Base-by-base conservation (phyloP, 1,284 basidiomycete genomes). In the Sanguinoderma infundibulare region DNA sequence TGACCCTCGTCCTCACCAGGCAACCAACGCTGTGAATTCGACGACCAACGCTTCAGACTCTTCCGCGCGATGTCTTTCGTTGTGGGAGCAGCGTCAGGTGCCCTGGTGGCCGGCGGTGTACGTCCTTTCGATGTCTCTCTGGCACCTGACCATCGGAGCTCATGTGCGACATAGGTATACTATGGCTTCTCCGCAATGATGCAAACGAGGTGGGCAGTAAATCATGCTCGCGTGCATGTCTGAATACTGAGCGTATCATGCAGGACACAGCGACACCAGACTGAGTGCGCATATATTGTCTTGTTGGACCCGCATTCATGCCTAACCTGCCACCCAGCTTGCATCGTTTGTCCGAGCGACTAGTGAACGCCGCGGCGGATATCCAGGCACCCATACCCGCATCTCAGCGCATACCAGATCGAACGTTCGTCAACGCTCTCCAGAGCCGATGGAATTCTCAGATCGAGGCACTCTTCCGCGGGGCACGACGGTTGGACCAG, bases 131-230 rank as follows among this genome's bases (percentile, higher is more conserved):
- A 14, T 35, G 22, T 8, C 30, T 20, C n/a, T 6, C 36, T 32
- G 28, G 60, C 32, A 17, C 66, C 9, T 57, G 49, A 46, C 66
- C 17, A 64, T 67, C 28, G 24, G 8, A 15, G 24, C 60, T 60
- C 46, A 61, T 42, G n/a, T 22, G n/a, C 12, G 22, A 38, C 22
- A 3, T 44, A 74, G 73, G 69, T 75, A 2, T 75, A 75, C 65
- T 75, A 74, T 59, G 74, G 74, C 6, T 72, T 75, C 57, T 73
- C 73, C 2, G 68, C 70, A 15, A 70, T 72, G 72, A 75, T 75
- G 24, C 61, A 66, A 5, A 66, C 63, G 3, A 68, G 70, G 73
- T 72, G 52, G 10, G 24, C 5, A 15, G n/a, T 39, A 20, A 4
- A 1, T n/a, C n/a, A n/a, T n/a, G 17, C 22, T 47, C 7, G 15